Evolutionary conservation across 192 early-diverging fungal species (phyloP).

Genomic region (Coemansia sp.): DNA sequence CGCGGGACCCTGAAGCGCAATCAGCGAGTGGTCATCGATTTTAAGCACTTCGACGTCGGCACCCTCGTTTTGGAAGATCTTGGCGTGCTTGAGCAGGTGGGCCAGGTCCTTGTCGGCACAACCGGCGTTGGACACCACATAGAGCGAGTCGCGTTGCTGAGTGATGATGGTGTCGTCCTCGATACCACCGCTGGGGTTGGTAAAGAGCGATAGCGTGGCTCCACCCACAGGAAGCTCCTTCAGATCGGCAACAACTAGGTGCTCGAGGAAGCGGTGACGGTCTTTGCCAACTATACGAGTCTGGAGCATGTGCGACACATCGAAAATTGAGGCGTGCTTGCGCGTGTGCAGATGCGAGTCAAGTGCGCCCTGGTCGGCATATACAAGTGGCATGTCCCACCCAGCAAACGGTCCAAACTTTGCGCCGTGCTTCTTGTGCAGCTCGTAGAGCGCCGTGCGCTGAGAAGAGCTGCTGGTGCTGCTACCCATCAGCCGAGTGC

Average conservation of each 20-base stretch:
- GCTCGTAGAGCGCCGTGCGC: conserved; percentile 88
- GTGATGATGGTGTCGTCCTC: conserved; percentile 98
- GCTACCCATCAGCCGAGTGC: conserved; percentile 35
- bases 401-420: conserved; percentile 99
- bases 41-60: conserved; percentile 87
- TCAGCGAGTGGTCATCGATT: conserved; percentile 83
- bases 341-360: conserved; percentile 92
- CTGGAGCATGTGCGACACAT: conserved; percentile 99
- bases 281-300: conserved; percentile 89
- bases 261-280: conserved; percentile 85
- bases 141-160: conserved; percentile 79
- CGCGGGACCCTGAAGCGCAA: conserved; percentile 93
- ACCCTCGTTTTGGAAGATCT: conserved; percentile 82
- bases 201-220: conserved; percentile 91
- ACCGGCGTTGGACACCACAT: conserved; percentile 95
- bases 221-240: conserved; percentile 75
- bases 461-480: conserved; percentile 50
- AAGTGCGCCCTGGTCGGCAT: conserved; percentile 80
- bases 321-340: conserved; percentile 90
- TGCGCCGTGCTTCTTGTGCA: conserved; percentile 89
- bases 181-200: conserved; percentile 95
- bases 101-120: conserved; percentile 96
- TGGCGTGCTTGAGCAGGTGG: conserved; percentile 82
- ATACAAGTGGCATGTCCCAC: conserved; percentile 96
- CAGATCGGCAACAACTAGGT: conserved; percentile 86